A percentile compares a stretch with the other conserved stretches of the same genome.
phyloP scores from a whole-genome alignment of 331 rosid species.

The Malus hybrid region DNA sequence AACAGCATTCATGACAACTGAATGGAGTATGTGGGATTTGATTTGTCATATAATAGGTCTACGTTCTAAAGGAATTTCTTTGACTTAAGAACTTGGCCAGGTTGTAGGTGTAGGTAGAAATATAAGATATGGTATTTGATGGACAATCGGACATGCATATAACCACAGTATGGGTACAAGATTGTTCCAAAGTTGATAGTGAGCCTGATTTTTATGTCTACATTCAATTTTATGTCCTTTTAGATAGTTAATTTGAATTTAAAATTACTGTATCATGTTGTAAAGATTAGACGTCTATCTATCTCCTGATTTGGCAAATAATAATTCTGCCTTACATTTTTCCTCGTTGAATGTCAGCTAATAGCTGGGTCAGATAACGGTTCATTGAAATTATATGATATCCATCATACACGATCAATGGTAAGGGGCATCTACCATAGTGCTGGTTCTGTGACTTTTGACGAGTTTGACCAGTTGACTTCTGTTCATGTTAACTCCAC shows the following conservation, averaged over 20 bases:
- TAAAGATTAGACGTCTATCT: not conserved
- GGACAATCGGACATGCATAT: not conserved
- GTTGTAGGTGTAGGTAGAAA: not conserved
- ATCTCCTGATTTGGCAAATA: not conserved
- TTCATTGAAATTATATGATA: constrained; percentile 14
- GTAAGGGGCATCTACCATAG: not conserved
- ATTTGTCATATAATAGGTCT: not conserved
- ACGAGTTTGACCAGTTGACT: constrained; percentile 17
- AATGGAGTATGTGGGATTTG: not conserved
- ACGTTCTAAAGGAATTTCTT: not conserved
- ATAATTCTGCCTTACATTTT: constrained; percentile 22
- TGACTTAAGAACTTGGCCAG: not conserved
- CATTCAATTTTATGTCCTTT: not conserved
- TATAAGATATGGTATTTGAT: not conserved
- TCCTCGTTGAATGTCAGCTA: constrained; percentile 5
- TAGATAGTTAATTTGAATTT: not conserved
- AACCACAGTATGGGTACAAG: not conserved
- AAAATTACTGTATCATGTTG: not conserved
- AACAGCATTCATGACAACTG: not conserved
- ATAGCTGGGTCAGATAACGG: constrained; percentile 27
- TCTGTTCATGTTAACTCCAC: constrained; percentile 23
- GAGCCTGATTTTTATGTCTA: not conserved
- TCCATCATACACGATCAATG: not conserved
- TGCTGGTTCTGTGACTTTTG: constrained; percentile 1
- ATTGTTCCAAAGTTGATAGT: not conserved